A percentile compares a stretch with the other conserved stretches of the same genome.
These are phyloP conservation scores for Umbelopsis sp. DNA, from an alignment of 192 early-diverging fungal species.

Conservation along the genomic window DNA sequence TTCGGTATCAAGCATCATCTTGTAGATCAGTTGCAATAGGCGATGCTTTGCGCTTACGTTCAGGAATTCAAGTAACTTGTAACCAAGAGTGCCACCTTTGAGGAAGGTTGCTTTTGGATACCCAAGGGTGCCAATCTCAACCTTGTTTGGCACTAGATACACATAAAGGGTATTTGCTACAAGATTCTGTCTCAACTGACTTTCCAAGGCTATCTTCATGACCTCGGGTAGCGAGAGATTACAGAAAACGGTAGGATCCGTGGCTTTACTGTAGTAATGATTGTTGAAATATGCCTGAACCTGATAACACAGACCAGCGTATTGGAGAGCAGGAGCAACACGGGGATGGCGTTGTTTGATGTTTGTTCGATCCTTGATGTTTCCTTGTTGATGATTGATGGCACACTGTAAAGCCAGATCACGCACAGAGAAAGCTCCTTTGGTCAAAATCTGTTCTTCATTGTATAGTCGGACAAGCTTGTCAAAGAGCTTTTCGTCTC, in stretches of 20 bases:
- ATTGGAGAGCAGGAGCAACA: conserved; percentile 63
- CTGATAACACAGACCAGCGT: conserved; percentile 57
- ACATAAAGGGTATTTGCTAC: conserved; percentile 59
- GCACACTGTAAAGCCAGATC: conserved; percentile 76
- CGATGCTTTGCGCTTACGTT: conserved; percentile 70
- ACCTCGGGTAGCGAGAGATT: conserved; percentile 55
- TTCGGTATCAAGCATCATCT: conserved; percentile 73
- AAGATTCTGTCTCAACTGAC: conserved; percentile 48
- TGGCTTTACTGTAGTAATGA: conserved; percentile 53
- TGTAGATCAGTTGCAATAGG: conserved; percentile 68
- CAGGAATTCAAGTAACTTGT: conserved; percentile 70
- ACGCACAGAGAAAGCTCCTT: conserved; percentile 73
- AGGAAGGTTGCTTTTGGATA: conserved; percentile 53
- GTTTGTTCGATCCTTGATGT: conserved; percentile 64
- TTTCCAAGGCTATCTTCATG: conserved; percentile 55
- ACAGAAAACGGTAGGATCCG: conserved; percentile 40
- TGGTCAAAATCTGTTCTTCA: conserved; percentile 71
- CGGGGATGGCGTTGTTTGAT: conserved; percentile 76
- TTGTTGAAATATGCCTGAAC: conserved; percentile 51
- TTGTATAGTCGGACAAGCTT: conserved; percentile 74
- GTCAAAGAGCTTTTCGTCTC: conserved; percentile 72
- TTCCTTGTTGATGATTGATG: conserved; percentile 64
- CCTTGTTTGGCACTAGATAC: conserved; percentile 53
- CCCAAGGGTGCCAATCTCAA: conserved; percentile 46
- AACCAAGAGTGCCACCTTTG: conserved; percentile 65